A percentile compares a stretch with the other conserved stretches of the same genome.
Evolutionary conservation across 441 rosid species (phyloP).

Genomic region (Adansonia grandidieri): DNA sequence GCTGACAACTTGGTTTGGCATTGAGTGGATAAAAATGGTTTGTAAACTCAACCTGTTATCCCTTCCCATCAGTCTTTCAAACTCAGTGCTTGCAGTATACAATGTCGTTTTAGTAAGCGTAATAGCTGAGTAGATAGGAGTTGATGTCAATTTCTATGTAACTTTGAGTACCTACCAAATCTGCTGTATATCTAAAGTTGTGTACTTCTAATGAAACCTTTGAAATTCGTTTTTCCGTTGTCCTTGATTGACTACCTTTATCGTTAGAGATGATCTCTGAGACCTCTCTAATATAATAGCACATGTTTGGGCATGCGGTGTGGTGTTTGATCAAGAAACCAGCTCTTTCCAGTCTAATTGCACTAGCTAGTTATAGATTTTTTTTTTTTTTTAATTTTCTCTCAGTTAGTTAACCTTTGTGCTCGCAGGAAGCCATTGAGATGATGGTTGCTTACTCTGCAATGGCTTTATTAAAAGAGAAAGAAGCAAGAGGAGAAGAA

Average conservation of each 20-base stretch:
- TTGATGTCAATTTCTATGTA: conserved; percentile 7
- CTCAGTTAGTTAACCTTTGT: conserved; percentile 16
- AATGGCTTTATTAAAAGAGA: conserved; percentile 66
- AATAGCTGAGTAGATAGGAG: not conserved
- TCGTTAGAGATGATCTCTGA: conserved; percentile 8
- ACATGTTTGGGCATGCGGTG: not conserved
- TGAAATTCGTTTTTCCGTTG: not conserved
- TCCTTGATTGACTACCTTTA: not conserved
- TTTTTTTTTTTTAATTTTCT: not conserved
- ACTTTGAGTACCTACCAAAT: conserved; percentile 13
- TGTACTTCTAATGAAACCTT: not conserved
- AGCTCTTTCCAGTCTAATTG: conserved; percentile 11
- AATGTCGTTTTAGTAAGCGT: not conserved
- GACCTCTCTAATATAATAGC: not conserved
- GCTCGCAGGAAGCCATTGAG: conserved; percentile 84
- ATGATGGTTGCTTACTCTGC: conserved; percentile 79
- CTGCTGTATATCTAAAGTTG: not conserved
- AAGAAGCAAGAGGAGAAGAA: conserved; percentile 57
- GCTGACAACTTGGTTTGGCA: conserved; percentile 78
- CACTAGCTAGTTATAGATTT: not conserved
- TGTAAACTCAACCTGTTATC: conserved; percentile 34
- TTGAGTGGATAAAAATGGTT: conserved; percentile 87
- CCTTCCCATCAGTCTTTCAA: conserved; percentile 15
- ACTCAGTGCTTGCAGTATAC: conserved; percentile 6
- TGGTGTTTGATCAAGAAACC: conserved; percentile 6